Evolutionary conservation across 1,139 yeast species (phyloP).

Genomic region (Pneumocystis wakefieldiae): DNA sequence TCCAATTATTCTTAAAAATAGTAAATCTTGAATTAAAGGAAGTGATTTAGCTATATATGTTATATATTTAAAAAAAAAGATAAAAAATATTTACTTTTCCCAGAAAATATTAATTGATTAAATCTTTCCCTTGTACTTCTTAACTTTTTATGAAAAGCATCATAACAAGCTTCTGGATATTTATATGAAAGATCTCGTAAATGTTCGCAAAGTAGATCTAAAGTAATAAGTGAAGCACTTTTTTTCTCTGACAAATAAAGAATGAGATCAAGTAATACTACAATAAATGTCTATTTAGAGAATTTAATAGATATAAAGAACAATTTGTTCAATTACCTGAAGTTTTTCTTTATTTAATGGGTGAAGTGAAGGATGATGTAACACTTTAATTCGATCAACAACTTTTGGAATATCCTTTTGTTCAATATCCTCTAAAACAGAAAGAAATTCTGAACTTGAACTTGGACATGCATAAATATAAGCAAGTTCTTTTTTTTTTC

Average conservation of each 20-base stretch:
- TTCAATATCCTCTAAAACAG: slow-evolving; percentile 27
- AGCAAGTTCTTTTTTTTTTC: slow-evolving; percentile 15
- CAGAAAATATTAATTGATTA: slow-evolving; percentile 25
- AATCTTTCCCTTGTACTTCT: slow-evolving; percentile 32
- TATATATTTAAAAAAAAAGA: background rate
- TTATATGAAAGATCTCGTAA: slow-evolving; percentile 50
- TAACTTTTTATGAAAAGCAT: slow-evolving; percentile 36
- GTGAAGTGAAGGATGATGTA: slow-evolving; percentile 62
- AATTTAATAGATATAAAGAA: slow-evolving; percentile 1
- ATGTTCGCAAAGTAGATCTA: slow-evolving; percentile 35
- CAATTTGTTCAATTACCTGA: slow-evolving; percentile 22
- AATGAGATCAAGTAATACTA: slow-evolving; percentile 50
- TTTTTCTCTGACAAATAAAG: slow-evolving; percentile 34
- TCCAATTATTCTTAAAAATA: slow-evolving; percentile 59
- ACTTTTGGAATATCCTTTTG: slow-evolving; percentile 34
- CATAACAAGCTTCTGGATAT: slow-evolving; percentile 50
- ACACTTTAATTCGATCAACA: slow-evolving; percentile 41
- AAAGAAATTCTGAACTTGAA: slow-evolving; percentile 37
- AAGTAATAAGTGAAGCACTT: slow-evolving; percentile 18
- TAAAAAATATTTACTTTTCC: slow-evolving; percentile 3
- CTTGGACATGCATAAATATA: slow-evolving; percentile 38
- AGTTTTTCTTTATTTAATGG: slow-evolving; percentile 69
- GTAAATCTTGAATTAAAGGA: slow-evolving; percentile 21
- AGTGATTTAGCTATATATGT: background rate
- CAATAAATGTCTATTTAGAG: slow-evolving; percentile 32